Conservation (phyloP, 2,329 filamentous ascomycete species). For the Leptoxyphium fumago region DNA sequence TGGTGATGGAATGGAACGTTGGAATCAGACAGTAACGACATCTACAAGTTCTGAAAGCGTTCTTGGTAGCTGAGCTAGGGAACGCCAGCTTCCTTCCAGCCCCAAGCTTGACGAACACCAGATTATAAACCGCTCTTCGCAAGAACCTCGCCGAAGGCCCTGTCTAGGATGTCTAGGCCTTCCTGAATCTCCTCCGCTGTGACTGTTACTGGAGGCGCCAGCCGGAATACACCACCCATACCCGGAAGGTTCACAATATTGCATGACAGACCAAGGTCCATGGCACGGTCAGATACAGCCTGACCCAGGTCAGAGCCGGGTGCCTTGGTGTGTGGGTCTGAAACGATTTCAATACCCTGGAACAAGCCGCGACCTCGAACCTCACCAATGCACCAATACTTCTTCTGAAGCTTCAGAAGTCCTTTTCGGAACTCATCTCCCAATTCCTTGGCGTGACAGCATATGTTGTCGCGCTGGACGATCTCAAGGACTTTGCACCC, state of each 20-base stretch:
- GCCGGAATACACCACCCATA: conserved; percentile 11
- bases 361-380: conserved; percentile 12
- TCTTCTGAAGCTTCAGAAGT: conserved; percentile 7
- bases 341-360: conserved; percentile 12
- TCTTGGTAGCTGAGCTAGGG: no score
- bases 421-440: conserved; percentile 8
- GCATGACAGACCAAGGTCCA: conserved; percentile 10
- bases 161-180: conserved; percentile 41
- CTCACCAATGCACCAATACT: conserved; percentile 14
- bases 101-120: no score
- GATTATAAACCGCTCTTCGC: no score
- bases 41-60: no score
- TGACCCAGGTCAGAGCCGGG: conserved; percentile 9
- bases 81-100: no score
- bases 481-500: conserved; percentile 14
- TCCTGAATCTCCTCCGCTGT: conserved; percentile 20
- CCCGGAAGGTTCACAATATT: conserved; percentile 11
- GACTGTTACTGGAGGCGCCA: conserved; percentile 12
- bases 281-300: conserved; percentile 9
- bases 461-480: conserved; percentile 10
- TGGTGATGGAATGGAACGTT: no score
- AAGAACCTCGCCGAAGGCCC: conserved; percentile 28
- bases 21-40: no score
- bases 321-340: conserved; percentile 7
- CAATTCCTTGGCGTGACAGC: conserved; percentile 4